Conservation (phyloP, 805 yeast species). For the Cyberlindnera maclurae region DNA sequence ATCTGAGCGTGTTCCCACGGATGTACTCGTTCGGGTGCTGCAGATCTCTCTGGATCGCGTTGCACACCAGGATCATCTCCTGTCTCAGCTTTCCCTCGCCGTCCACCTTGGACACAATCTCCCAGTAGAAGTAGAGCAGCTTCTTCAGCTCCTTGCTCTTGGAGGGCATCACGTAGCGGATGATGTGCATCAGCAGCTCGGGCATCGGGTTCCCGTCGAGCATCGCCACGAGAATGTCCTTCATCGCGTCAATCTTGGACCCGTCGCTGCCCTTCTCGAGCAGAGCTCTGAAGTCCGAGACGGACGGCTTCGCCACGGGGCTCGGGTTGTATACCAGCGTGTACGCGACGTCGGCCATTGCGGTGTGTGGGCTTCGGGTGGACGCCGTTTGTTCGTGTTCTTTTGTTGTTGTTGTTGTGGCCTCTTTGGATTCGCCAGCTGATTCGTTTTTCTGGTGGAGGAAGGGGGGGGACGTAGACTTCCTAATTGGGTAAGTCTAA, state of each 20-base stretch:
- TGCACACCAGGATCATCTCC: slow-evolving; percentile 97
- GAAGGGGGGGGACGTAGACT: too few species aligned
- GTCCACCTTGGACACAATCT: slow-evolving; percentile 89
- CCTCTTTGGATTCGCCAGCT: too few species aligned
- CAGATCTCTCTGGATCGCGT: slow-evolving; percentile 93
- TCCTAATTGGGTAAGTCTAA: too few species aligned
- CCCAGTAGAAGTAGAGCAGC: slow-evolving; percentile 94
- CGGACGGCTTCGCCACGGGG: slow-evolving; percentile 50
- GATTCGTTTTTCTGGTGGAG: too few species aligned
- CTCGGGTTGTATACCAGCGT: slow-evolving; percentile 76
- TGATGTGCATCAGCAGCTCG: slow-evolving; percentile 90
- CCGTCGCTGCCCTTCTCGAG: slow-evolving; percentile 89
- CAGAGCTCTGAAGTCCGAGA: slow-evolving; percentile 64
- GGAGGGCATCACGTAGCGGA: slow-evolving; percentile 96
- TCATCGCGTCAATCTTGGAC: slow-evolving; percentile 84
- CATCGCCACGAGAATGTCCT: slow-evolving; percentile 75
- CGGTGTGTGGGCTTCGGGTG: background rate
- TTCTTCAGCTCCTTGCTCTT: slow-evolving; percentile 86
- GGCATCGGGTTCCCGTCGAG: slow-evolving; percentile 92
- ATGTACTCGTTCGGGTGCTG: slow-evolving; percentile 98
- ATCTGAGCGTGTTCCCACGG: slow-evolving; percentile 91
- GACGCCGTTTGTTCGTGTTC: too few species aligned
- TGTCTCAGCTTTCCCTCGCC: slow-evolving; percentile 87
- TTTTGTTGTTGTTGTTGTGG: too few species aligned
- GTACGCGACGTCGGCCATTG: slow-evolving; percentile 43